Evolutionary conservation across 495 filamentous ascomycete species (phyloP), one percentile per base, ranked within the genome.

Genomic region (Penicillium soppii): DNA sequence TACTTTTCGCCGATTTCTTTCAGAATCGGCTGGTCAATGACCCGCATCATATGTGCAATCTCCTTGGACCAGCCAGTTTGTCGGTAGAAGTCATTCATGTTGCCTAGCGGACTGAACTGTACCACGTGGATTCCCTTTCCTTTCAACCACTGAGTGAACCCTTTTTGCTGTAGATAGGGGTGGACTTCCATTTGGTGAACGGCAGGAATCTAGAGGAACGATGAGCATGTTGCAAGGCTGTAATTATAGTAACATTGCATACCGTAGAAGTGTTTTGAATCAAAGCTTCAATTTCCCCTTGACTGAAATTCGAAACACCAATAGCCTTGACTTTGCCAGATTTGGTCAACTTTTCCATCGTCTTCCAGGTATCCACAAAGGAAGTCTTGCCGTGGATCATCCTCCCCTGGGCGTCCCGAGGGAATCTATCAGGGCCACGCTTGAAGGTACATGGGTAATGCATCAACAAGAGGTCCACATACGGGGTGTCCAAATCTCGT

Each of bases 241-340:
- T 20, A n/a, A 16, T 37, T 5, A 17, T 4, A 37, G 2, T 3
- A 4, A n/a, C 12, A 17, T 17, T 37, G 13, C 32, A 13, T 12
- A 55, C 32, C 46, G 56, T 73, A 6, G 58, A 68, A 26, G 71
- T 65, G 15, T 86, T 75, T 48, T 80, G 73, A 17, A 91, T 43
- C 13, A 91, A 58, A 44, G 73, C 72, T 71, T 89, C 82, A 43
- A 90, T 65, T 56, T 91, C 83, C 13, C 68, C 71, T 50, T 82
- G 74, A 7, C 74, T 81, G 68, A 90, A 90, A 69, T 91, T 92
- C 56, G 84, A 88, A 13, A 92, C 80, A 3, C 89, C 89, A 58
- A 94, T 88, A 5, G 73, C 82, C 52, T 66, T 77, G 23, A 73
- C 65, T 58, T 83, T 84, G 23, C 82, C 81, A 12, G 72, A 70